Base-by-base conservation (phyloP, 805 yeast species). In the Cyberlindnera mycetangii region DNA sequence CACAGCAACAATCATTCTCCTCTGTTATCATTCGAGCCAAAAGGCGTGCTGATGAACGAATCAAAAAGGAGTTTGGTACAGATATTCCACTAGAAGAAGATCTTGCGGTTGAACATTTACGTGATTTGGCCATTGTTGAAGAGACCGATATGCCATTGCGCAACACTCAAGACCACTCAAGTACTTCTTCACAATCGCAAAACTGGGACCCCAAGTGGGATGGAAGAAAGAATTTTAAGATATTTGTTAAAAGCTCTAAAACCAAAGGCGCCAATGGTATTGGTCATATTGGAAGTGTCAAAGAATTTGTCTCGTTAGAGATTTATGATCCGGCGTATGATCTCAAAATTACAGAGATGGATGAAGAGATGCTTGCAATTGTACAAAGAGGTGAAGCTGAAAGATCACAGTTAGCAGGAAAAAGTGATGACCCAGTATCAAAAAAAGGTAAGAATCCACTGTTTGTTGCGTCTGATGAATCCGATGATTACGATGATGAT, bases 191-290 rank as follows among this genome's bases (percentile, higher is more conserved):
- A n/a, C 35, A 31, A 15, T 17, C 40, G 37, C 49, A 20, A 24
- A 32, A 15, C 7, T 34, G 34, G 44, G 19, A 20, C 10, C 19
- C 49, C 1, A 52, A 50, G 15, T 62, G 69, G 66, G 42, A 51
- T 17, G 60, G 57, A 1, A 49, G 74, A 11, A 69, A 64, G 46
- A 71, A 71, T 48, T 71, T 66, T 48, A 72, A 72, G 42, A 58
- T 48, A 5, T 72, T 72, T 55, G 61, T 59, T 3, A 70, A 69
- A 40, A 51, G 49, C 20, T 46, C 60, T 44, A 54, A 51, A 14
- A 40, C 17, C 12, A 25, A 25, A 25, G 28, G 14, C 10, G 12
- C n/a, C 14, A 25, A 25, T 10, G 28, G 28, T 10, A n/a, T 10
- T 25, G 28, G 28, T 25, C 28, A 60, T 5, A 56, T 55, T 34